Base-by-base conservation (phyloP, 2,329 filamentous ascomycete species). In the Aulographum hederae region DNA sequence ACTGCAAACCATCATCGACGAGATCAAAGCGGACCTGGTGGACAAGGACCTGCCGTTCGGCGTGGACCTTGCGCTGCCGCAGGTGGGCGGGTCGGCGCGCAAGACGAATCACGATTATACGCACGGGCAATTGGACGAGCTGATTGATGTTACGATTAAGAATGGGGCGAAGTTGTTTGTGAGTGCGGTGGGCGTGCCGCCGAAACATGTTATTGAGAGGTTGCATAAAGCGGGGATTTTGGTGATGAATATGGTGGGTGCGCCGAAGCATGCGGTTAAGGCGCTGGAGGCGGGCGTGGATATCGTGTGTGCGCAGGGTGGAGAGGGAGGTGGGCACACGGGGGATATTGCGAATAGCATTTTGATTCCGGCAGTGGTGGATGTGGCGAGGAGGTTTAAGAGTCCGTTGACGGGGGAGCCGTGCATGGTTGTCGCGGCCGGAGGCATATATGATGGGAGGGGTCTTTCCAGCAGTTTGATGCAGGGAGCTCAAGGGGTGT, bases 61-160 rank as follows among this genome's bases (percentile, higher is more conserved):
- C 42, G 72, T 94, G 19, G 86, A 95, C 52, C 73, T 95, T 2
- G 85, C 85, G 0, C 68, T 95, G 10, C 85, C 86, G 1, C 84
- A 94, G 57, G 64, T 94, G 34, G 86, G 86, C 34, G 82, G 78
- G 26, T 63, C 58, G 20, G 86, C 86, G 5, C 72, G 86, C 40
- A 78, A 79, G 53, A 94, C 86, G 3, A 95, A 94, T 57, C 81
- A 93, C 56, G 86, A 94, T 54, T 95, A 95, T 61, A 94, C 86
- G 1, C 67, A 78, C 41, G 86, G 86, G 26, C 78, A 82, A 52
- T 68, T 94, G 12, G 78, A 91, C 50, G 77, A 91, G 52, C 64
- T 94, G 20, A 78, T 94, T 41, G 77, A 82, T 43, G 80, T 94
- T 27, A 80, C 77, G 3, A 80, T 94, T 43, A 71, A 75, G 43